Percentiles rank a stretch among this genome's conserved stretches.
phyloP scores from a whole-genome alignment of 1,139 yeast species.

The Suhomyces panamericanus region DNA sequence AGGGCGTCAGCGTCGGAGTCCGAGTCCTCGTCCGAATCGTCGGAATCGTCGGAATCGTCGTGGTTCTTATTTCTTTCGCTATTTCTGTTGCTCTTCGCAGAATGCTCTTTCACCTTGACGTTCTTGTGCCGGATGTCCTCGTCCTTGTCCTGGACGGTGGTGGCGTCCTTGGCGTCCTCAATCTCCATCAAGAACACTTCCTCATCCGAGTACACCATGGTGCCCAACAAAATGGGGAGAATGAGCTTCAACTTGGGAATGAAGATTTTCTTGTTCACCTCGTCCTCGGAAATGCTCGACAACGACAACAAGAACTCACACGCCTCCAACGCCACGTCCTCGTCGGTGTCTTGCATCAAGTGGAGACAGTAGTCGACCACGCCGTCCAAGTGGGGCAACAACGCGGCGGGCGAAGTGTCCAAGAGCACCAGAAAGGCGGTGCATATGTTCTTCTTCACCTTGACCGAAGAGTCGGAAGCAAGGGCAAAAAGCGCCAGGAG shows the following conservation, averaged over 20 bases:
- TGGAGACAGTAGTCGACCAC: constrained; percentile 83
- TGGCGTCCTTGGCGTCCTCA: constrained; percentile 71
- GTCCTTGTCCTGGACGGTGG: constrained; percentile 68
- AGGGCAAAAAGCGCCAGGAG: constrained; percentile 63
- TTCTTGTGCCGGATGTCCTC: constrained; percentile 84
- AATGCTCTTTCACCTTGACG: constrained; percentile 68
- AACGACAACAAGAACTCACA: constrained; percentile 86
- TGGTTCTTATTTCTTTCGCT: constrained; percentile 41
- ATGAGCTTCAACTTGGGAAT: constrained; percentile 59
- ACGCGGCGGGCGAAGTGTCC: constrained; percentile 78
- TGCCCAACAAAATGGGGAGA: constrained; percentile 71
- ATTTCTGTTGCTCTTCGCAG: constrained; percentile 29
- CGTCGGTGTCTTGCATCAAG: constrained; percentile 66
- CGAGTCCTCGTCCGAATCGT: background rate
- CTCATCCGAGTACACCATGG: constrained; percentile 88
- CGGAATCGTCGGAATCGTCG: constrained; percentile 45
- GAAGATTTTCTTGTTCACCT: constrained; percentile 50
- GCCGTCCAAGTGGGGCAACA: constrained; percentile 79
- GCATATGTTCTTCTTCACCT: constrained; percentile 75
- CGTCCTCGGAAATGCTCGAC: constrained; percentile 54
- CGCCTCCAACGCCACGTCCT: constrained; percentile 83
- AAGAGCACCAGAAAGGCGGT: constrained; percentile 72
- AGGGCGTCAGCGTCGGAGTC: constrained; percentile 58
- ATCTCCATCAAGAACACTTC: constrained; percentile 71
- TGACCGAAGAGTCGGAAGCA: constrained; percentile 57